phyloP scores from a whole-genome alignment of 805 yeast genomes.

The Candida hungchunana region DNA sequence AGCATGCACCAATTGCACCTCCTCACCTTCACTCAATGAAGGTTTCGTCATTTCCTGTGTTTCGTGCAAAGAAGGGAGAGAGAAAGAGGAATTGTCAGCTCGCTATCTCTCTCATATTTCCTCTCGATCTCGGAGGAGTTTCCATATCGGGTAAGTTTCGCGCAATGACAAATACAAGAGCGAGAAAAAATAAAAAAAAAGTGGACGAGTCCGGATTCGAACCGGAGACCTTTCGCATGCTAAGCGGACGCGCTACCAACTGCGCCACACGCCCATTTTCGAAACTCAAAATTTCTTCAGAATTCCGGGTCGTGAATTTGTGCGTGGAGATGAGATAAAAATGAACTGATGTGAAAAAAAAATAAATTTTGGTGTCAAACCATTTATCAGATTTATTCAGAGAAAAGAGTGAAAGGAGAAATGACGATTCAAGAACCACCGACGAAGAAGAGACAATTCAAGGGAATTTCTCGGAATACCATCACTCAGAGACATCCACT shows the following conservation, averaged over 20 bases:
- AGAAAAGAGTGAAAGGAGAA: too few species aligned
- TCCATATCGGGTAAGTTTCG: constrained; percentile 7
- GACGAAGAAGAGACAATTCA: constrained; percentile 19
- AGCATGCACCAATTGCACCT: constrained; percentile 35
- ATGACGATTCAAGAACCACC: constrained; percentile 23
- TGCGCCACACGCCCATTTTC: constrained; percentile 67
- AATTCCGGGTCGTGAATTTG: too few species aligned
- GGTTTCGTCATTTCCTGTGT: constrained; percentile 25
- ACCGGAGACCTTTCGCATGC: constrained; percentile 79
- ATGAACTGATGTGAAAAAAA: not conserved
- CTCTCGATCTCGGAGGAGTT: constrained; percentile 1
- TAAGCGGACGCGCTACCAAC: constrained; percentile 81
- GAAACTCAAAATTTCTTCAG: not conserved
- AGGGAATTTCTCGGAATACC: constrained; percentile 26
- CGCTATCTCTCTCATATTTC: not conserved
- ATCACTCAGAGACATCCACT: constrained; percentile 54
- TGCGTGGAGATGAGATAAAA: too few species aligned
- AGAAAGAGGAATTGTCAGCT: too few species aligned
- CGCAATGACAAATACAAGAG: not conserved
- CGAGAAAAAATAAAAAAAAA: constrained; percentile 22
- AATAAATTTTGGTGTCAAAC: constrained; percentile 4
- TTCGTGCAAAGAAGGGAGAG: not conserved
- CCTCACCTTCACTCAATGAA: constrained; percentile 17
- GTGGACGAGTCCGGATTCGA: constrained; percentile 75
- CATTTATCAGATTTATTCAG: not conserved